These are phyloP conservation scores for Sporothrix inflata DNA, from an alignment of 2,329 filamentous ascomycete genomes.

Conservation along the genomic window DNA sequence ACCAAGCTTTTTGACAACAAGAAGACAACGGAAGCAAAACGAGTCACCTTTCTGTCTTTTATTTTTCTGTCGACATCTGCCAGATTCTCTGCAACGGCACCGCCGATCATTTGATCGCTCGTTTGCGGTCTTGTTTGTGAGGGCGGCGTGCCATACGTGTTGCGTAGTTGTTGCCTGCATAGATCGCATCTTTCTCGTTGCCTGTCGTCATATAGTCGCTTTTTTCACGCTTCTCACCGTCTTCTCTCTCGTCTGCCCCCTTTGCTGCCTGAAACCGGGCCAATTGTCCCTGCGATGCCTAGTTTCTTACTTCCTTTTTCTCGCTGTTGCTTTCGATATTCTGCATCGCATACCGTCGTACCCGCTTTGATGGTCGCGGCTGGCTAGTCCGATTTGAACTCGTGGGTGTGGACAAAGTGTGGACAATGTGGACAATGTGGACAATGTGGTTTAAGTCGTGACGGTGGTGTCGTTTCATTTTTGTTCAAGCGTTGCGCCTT, in stretches of 20 bases:
- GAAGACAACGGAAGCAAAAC: background rate
- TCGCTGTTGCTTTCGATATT: background rate
- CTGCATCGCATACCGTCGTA: background rate
- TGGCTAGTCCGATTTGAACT: background rate
- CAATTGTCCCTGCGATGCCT: conserved; percentile 9
- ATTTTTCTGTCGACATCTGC: background rate
- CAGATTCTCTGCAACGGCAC: conserved; percentile 15
- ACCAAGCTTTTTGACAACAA: background rate
- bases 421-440: background rate
- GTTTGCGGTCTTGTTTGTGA: background rate
- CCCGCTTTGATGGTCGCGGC: background rate
- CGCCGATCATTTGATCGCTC: background rate
- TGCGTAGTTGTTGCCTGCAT: background rate
- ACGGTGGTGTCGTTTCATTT: conserved; percentile 3
- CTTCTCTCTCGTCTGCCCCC: background rate
- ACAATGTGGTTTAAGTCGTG: background rate
- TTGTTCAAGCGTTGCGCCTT: background rate
- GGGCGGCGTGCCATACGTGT: background rate
- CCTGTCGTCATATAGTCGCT: background rate
- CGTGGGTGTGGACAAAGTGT: background rate
- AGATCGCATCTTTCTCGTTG: background rate
- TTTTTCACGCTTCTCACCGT: background rate
- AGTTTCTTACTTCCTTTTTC: conserved; percentile 8
- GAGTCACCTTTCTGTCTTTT: background rate
- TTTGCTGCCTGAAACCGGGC: conserved; percentile 12